Conservation (phyloP, 1,284 basidiomycete species). For the Ceratorhiza oryzae-sativae region DNA sequence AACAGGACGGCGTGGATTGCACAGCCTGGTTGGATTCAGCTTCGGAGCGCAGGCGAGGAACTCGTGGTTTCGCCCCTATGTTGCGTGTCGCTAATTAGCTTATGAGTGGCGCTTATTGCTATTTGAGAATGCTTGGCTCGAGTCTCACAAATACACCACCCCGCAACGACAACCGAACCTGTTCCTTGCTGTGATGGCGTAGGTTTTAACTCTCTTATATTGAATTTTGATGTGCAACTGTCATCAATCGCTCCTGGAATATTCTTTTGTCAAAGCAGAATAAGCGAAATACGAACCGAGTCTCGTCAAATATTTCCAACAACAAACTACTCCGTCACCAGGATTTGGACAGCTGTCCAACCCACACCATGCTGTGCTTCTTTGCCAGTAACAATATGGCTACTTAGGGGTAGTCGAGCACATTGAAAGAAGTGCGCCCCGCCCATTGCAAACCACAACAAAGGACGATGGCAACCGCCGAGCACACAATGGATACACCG, state of each 20-base stretch:
- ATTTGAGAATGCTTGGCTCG: background rate
- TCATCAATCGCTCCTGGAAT: background rate
- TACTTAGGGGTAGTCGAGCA: background rate
- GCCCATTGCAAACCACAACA: conserved; percentile 8
- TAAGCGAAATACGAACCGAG: background rate
- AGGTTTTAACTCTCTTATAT: background rate
- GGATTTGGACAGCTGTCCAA: background rate
- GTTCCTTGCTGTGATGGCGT: background rate
- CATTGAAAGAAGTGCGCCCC: background rate
- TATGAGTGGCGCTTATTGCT: background rate
- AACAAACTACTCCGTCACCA: background rate
- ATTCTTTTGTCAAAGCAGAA: background rate
- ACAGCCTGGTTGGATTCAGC: no score
- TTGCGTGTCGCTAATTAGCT: background rate
- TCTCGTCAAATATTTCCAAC: background rate
- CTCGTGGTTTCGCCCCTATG: background rate
- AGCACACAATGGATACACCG: conserved; percentile 10
- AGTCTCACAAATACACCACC: background rate
- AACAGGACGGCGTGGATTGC: no score
- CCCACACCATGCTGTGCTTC: background rate
- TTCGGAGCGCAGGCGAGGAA: no score
- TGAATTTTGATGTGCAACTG: background rate
- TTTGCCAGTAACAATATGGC: background rate
- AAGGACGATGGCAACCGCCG: conserved; percentile 21
- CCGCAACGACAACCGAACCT: background rate